Evolutionary conservation across 2,329 filamentous ascomycete genomes (phyloP), one percentile per base, ranked within the genome.

Genomic region (Scedosporium minutisporum): DNA sequence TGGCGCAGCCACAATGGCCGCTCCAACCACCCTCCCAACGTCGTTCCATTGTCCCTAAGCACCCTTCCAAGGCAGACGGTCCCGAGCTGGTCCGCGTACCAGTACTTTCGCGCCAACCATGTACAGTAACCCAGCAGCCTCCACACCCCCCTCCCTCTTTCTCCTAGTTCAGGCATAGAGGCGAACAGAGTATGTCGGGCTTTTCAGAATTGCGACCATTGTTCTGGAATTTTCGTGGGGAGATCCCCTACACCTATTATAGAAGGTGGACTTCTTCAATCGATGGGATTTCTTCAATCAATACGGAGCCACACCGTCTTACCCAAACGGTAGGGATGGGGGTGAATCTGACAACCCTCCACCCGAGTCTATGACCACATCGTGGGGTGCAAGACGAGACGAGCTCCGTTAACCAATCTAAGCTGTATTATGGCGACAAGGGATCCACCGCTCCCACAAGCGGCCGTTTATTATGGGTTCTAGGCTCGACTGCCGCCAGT

Each of bases 171-270:
- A 18, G 16, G 44, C 18, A 48, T 48, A 14, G 9, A n/a, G 18
- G 18, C 18, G 23, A 55, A 29, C 12, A 23, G 23, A 23, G 51
- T 14, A 27, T 23, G 51, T 23, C 51, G 12, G 18, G 51, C 18
- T 27, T 55, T 16, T 27, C 23, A 29, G 18, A 55, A 27, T 27
- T 55, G 51, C 23, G 12, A 14, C 51, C 51, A 25, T 38, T n/a
- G 27, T 58, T 58, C 55, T 58, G 55, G 55, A 58, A 58, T 58
- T 58, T 58, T 58, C 55, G 55, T 33, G n/a, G 55, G 27, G 18
- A 25, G 51, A 23, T 6, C 12, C 6, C 23, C 33, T 38, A 38
- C 23, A 27, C 23, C 12, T 29, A 27, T 18, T 48, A 27, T 23
- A 27, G 51, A 23, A 23, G 51, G 51, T 25, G 51, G 51, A 27